phyloP scores from a whole-genome alignment of 257 asterid species.

The Craterostigma plantagineum region DNA sequence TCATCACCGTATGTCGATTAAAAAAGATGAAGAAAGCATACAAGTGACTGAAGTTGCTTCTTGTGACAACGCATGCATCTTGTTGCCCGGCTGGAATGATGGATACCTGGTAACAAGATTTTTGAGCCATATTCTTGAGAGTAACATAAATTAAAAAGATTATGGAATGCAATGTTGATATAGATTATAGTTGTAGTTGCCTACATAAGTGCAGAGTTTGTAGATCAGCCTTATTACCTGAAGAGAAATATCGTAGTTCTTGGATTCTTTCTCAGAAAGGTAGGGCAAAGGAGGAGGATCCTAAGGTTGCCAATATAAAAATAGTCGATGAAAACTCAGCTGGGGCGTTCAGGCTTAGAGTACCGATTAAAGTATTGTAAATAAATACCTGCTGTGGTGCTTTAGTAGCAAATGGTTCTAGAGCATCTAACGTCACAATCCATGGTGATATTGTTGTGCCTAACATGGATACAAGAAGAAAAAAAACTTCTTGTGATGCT shows the following conservation, averaged over 20 bases:
- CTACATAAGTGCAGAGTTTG: constrained; percentile 8
- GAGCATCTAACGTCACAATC: constrained; percentile 94
- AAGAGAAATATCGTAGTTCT: constrained; percentile 76
- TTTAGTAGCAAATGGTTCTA: constrained; percentile 59
- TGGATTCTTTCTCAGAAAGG: constrained; percentile 66
- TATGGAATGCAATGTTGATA: no score
- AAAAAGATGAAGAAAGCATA: constrained; percentile 7
- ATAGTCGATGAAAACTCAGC: constrained; percentile 1
- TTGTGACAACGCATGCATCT: constrained; percentile 35
- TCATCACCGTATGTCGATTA: constrained; percentile 1
- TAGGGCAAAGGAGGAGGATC: constrained; percentile 72
- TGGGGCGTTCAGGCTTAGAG: no score
- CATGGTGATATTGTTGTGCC: constrained; percentile 93
- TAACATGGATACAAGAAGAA: constrained; percentile 13
- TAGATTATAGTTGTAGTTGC: neutral
- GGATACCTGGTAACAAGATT: constrained; percentile 33
- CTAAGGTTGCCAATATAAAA: constrained; percentile 26
- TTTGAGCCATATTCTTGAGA: neutral
- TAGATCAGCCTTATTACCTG: no score
- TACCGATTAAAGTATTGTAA: no score
- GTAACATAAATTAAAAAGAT: neutral
- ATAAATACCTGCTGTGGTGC: constrained; percentile 57
- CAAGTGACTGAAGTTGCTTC: constrained; percentile 63
- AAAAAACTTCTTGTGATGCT: neutral
- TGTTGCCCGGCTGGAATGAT: constrained; percentile 61